Evolutionary conservation across 129 eudicot genomes (phyloP), one percentile per base, ranked within the genome.

Genomic region (Centrapalus pauciflorus): DNA sequence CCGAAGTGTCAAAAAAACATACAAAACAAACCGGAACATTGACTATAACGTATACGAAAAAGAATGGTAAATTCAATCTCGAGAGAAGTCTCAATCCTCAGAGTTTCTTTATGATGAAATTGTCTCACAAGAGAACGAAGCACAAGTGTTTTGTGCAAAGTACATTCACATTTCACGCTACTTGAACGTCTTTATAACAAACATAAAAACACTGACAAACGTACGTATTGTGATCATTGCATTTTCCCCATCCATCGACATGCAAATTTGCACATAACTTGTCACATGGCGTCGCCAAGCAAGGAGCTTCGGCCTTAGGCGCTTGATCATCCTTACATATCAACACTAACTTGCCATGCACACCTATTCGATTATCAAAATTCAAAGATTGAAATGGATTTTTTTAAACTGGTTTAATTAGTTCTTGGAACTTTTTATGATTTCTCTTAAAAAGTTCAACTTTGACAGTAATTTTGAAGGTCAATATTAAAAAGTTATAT

Each of bases 151-250:
- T 19, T 16, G 17, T 14, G 26, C 50, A 20, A 9, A n/a, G 10
- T 59, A 21, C 76, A 58, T 45, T 2, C 2, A n/a, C n/a, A 10
- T 63, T 13, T 27, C 51, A 1, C 24, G 16, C 4, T 28, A 1
- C 12, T 19, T 29, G 33, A 52, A 51, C 11, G 58, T 73, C 78
- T 55, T 54, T 73, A 20, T 64, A 54, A 34, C 78, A 73, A 55
- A 73, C 19, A 73, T 73, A 73, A 57, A 73, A 73, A 73, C 78
- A 73, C 27, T 73, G 57, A 16, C 78, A 54, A 54, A 73, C 32
- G 9, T 64, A 4, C 38, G 3, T 64, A 14, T 54, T 20, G 20
- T 29, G 58, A 73, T 43, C 66, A 8, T 54, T 58, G 3, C 78
- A 73, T 64, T 64, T 73, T 28, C 78, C 78, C 78, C 72, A 73